Evolutionary conservation across 2,329 filamentous ascomycete species (phyloP), one percentile per base, ranked within the genome.

Genomic region (Curvularia verruculosa): DNA sequence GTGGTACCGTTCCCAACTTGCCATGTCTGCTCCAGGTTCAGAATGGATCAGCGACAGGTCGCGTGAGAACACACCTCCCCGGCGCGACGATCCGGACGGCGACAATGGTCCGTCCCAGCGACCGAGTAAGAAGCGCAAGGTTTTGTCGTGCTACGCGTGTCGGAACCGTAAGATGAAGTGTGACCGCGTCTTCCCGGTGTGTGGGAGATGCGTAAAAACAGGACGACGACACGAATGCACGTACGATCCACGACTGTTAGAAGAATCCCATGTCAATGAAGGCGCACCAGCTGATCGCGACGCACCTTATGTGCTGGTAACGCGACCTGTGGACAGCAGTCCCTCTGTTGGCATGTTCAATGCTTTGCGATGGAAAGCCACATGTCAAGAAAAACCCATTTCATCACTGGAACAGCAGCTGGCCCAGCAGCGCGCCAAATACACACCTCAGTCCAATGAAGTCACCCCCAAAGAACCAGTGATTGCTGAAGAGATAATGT

Each of bases 81-180:
- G 15, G 31, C 34, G 69, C 19, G 60, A 68, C 45, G 69, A 70
- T 47, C 69, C 70, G 12, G 70, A 75, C 41, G 57, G 47, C 23
- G 59, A 64, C 19, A 56, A 72, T 48, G 68, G 52, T 6, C 59
- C 64, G 3, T 50, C 67, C 24, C 77, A 78, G 56, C 77, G 79
- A 24, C 59, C 63, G 5, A 70, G 69, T 52, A 76, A 75, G 59
- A 77, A 79, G 55, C 72, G 79, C 18, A 81, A 80, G 64, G 79
- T 80, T 15, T 65, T 81, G 8, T 81, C 79, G 2, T 81, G 79
- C 59, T 79, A 77, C 59, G 77, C 79, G 12, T 81, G 79, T 68
- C 75, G 79, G 49, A 74, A 74, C 41, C 72, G 79, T n/a, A 81
- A 81, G 61, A 75, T 81, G 61, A 79, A 80, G 61, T 81, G 79